A percentile compares a stretch with the other conserved stretches of the same genome.
Evolutionary conservation across 495 filamentous ascomycete genomes (phyloP).

Genomic region (Parmelia sp.): DNA sequence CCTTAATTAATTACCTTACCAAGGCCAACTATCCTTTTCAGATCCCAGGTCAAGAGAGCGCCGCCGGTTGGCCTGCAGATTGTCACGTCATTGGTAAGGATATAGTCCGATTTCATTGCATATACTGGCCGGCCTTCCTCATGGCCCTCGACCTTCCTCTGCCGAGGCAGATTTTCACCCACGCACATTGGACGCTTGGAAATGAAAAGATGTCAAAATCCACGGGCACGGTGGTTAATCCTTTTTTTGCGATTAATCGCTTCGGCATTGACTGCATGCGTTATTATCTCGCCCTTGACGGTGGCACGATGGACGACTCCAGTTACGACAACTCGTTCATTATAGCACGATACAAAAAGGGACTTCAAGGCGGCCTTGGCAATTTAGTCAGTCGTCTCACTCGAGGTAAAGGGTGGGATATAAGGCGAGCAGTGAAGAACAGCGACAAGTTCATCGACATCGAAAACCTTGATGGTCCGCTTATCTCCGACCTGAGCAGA

Average conservation of each 20-base stretch:
- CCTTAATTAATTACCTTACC: conserved; percentile 88
- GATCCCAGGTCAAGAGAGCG: conserved; percentile 54
- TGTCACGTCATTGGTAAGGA: conserved; percentile 93
- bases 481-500: conserved; percentile 29
- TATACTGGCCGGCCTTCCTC: conserved; percentile 97
- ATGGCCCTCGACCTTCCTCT: conserved; percentile 78
- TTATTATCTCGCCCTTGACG: conserved; percentile 76
- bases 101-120: conserved; percentile 90
- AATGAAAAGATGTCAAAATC: conserved; percentile 92
- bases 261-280: conserved; percentile 85
- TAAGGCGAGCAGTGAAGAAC: conserved; percentile 33
- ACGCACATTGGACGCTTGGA: conserved; percentile 92
- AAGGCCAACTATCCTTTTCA: conserved; percentile 76
- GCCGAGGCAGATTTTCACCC: conserved; percentile 77
- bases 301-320: conserved; percentile 65
- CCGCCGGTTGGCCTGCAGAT: conserved; percentile 78
- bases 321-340: conserved; percentile 79
- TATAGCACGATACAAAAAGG: conserved; percentile 68
- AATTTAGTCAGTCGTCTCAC: conserved; percentile 69
- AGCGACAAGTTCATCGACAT: conserved; percentile 4
- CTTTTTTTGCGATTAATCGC: conserved; percentile 82
- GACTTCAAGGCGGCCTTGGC: conserved; percentile 65
- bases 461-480: conserved; percentile 13
- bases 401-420: conserved; percentile 58
- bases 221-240: conserved; percentile 89